phyloP scores from a whole-genome alignment of 305 asterid species.

The Rubia balearica region DNA sequence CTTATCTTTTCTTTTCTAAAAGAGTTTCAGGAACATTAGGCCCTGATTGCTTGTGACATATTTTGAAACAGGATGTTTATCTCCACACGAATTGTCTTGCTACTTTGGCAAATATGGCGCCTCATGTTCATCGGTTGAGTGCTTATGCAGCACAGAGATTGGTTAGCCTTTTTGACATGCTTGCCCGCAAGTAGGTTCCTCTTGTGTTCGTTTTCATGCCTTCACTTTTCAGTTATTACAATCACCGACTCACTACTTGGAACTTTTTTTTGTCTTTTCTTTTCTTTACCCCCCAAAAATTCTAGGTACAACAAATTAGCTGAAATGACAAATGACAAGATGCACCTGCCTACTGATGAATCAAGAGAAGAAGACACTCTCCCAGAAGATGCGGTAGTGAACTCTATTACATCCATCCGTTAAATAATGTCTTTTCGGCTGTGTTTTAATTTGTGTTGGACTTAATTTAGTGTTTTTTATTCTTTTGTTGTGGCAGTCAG shows the following conservation, averaged over 20 bases:
- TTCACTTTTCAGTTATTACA: neutral
- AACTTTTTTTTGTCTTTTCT: neutral
- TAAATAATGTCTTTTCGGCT: neutral
- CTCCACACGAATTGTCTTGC: slow-evolving; percentile 98
- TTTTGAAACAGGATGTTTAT: slow-evolving; percentile 79
- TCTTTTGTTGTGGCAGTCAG: slow-evolving; percentile 41
- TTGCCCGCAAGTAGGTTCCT: slow-evolving; percentile 84
- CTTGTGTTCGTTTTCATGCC: slow-evolving; percentile 2
- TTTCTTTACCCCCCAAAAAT: neutral
- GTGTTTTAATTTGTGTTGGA: neutral
- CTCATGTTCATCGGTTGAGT: slow-evolving; percentile 85
- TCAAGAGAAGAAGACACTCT: slow-evolving; percentile 55
- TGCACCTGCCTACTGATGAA: slow-evolving; percentile 50
- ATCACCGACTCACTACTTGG: slow-evolving; percentile 16
- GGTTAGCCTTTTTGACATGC: slow-evolving; percentile 97
- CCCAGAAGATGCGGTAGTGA: slow-evolving; percentile 64
- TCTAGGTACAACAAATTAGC: slow-evolving; percentile 90
- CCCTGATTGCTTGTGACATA: slow-evolving; percentile 19
- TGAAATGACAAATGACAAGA: slow-evolving; percentile 70
- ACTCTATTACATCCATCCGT: slow-evolving; percentile 9
- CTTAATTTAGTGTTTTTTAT: neutral
- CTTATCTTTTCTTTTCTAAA: neutral
- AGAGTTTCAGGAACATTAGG: slow-evolving; percentile 2
- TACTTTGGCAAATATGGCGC: slow-evolving; percentile 96
- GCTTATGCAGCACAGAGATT: slow-evolving; percentile 91